A percentile compares a stretch with the other conserved stretches of the same genome.
These are phyloP conservation scores for Colletotrichum tropicale DNA, from an alignment of 2,329 filamentous ascomycete species.

Conservation along the genomic window DNA sequence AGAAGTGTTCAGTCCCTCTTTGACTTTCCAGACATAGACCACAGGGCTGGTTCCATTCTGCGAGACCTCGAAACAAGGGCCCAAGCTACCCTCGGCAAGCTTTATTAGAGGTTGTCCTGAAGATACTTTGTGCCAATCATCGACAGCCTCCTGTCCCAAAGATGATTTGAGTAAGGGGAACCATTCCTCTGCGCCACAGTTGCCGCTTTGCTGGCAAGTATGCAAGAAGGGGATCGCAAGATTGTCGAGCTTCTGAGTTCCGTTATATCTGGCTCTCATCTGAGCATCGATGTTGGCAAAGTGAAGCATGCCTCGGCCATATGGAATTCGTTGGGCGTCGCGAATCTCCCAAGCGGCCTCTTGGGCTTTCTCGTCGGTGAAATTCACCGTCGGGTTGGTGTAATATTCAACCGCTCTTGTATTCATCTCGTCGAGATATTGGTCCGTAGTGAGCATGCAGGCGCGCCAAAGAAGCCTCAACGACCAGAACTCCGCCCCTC, in stretches of 20 bases:
- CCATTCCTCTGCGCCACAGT: not conserved
- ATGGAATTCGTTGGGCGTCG: not conserved
- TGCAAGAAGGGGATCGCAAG: not conserved
- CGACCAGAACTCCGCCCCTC: slow-evolving; percentile 3
- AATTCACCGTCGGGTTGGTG: not conserved
- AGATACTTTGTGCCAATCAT: not conserved
- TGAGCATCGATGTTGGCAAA: not conserved
- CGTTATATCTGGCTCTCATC: not conserved
- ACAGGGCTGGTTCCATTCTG: not conserved
- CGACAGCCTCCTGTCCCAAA: not conserved
- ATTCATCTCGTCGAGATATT: not conserved
- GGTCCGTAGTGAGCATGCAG: not conserved
- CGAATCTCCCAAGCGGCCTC: not conserved
- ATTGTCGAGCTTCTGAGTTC: not conserved
- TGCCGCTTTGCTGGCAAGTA: not conserved
- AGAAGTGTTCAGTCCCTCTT: not conserved
- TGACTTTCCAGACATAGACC: not conserved
- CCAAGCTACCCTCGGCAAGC: not conserved
- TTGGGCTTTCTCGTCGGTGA: not conserved
- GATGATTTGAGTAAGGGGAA: not conserved
- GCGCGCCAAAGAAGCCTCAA: not conserved
- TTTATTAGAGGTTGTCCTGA: not conserved
- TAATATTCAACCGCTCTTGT: not conserved
- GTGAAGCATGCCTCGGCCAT: not conserved
- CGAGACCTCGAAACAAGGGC: not conserved